phyloP scores from a whole-genome alignment of 2,329 filamentous ascomycete genomes.

The Xylariaceae sp. region DNA sequence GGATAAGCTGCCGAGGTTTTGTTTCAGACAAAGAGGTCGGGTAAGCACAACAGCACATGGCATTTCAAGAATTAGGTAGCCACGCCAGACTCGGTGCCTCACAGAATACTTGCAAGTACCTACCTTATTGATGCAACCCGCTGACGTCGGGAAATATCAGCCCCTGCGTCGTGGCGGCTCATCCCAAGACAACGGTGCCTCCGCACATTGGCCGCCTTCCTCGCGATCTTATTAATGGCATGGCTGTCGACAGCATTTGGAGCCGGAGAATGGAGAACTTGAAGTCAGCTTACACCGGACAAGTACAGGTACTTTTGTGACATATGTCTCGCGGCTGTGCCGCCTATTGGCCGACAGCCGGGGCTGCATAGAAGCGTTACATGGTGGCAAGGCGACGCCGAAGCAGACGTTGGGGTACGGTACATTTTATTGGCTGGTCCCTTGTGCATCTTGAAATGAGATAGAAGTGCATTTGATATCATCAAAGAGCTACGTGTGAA shows the following conservation, averaged over 20 bases:
- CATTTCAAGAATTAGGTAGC: no score
- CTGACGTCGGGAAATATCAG: constrained; percentile 10
- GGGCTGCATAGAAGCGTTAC: constrained; percentile 4
- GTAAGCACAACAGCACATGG: no score
- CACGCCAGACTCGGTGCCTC: constrained; percentile 6
- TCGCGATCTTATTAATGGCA: neutral
- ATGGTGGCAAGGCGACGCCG: constrained; percentile 12
- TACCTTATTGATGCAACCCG: neutral
- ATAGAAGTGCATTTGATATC: no score
- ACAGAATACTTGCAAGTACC: constrained; percentile 2
- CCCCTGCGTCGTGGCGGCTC: neutral
- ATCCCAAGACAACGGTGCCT: constrained; percentile 11
- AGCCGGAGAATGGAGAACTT: no score
- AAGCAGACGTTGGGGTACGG: neutral
- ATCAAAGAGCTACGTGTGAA: no score
- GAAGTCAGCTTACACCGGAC: constrained; percentile 14
- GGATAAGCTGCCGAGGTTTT: no score
- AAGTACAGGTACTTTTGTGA: constrained; percentile 9
- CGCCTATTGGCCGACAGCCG: constrained; percentile 3
- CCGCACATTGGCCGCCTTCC: constrained; percentile 6
- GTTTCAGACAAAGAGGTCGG: no score
- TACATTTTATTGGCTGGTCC: neutral
- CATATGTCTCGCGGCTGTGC: constrained; percentile 2
- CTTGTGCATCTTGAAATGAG: neutral
- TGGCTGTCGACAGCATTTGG: no score